Base-by-base conservation (phyloP, 2,329 filamentous ascomycete species). In the Colletotrichum godetiae region DNA sequence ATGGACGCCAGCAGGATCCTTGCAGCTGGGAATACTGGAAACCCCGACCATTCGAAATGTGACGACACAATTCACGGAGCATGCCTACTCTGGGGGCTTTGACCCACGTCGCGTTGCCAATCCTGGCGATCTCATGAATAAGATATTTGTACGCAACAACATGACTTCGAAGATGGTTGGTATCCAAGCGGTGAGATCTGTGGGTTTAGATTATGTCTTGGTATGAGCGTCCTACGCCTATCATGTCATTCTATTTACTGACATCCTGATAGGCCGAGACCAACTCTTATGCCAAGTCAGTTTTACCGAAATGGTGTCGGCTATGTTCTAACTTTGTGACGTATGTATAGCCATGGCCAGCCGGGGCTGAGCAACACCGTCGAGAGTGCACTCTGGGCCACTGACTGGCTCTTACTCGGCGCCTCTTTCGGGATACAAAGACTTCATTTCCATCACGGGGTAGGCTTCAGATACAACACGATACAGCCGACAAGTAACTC, bases 391-490 rank as follows among this genome's bases (percentile, higher is more conserved):
- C 37, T 59, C 2, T 67, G 64, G 64, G 64, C 64, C 5, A 29
- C 13, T 12, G 64, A 67, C 11, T 67, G 55, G 64, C 37, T 67
- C 27, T 42, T 67, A 42, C 64, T 52, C 24, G 64, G 64, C 4
- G 55, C 55, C 2, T 59, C 64, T 3, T 33, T 37, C 19, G 55
- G 55, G 1, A 59, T 59, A 4, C 64, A 52, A 15, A 52, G 64
- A 6, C 64, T 59, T 52, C 55, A 67, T 5, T 67, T 59, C 22
- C 64, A 67, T 35, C 64, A 59, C 27, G 55, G 64, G 3, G 64
- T 59, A 10, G 55, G 64, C 11, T 67, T 35, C 12, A 59, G 35
- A 42, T 67, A 67, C 24, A 67, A 59, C 55, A 10, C 24, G 7
- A 58, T 66, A 11, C 63, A 66, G 35, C 63, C 63, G 13, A 66